These are phyloP conservation scores for Trichosporon ovoides DNA, from an alignment of 1,284 basidiomycete species.

Conservation along the genomic window DNA sequence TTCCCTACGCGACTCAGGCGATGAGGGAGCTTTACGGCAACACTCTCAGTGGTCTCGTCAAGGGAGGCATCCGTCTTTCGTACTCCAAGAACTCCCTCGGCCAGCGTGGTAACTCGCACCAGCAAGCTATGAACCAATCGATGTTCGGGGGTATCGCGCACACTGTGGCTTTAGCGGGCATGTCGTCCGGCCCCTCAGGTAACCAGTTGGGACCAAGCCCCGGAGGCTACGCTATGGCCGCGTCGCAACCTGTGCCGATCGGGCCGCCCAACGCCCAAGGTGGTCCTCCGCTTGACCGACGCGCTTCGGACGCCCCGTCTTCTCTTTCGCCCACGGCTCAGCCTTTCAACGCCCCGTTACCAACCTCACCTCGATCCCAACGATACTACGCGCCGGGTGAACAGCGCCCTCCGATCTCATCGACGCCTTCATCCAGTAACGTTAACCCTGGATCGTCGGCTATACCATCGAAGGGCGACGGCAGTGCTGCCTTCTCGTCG, in stretches of 20 bases:
- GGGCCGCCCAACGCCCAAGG: slow-evolving; percentile 13
- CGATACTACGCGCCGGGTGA: slow-evolving; percentile 25
- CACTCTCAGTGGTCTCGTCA: slow-evolving; percentile 81
- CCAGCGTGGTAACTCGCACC: slow-evolving; percentile 43
- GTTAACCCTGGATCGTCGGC: neutral
- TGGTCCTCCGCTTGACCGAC: slow-evolving; percentile 10
- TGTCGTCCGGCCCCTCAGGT: slow-evolving; percentile 22
- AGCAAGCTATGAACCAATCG: slow-evolving; percentile 28
- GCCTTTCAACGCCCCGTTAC: slow-evolving; percentile 38
- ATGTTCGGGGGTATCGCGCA: slow-evolving; percentile 44
- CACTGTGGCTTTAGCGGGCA: slow-evolving; percentile 42
- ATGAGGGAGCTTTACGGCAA: slow-evolving; percentile 88
- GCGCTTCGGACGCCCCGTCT: slow-evolving; percentile 18
- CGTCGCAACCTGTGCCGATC: slow-evolving; percentile 17
- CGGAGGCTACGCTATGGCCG: slow-evolving; percentile 8
- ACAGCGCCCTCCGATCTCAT: slow-evolving; percentile 5
- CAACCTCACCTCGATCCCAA: slow-evolving; percentile 34
- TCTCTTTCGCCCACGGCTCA: slow-evolving; percentile 43
- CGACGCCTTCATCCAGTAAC: neutral
- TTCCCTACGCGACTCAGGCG: slow-evolving; percentile 73
- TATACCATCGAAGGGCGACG: slow-evolving; percentile 8
- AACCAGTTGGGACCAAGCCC: slow-evolving; percentile 11
- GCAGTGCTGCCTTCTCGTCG: slow-evolving; percentile 12
- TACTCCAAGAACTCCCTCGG: slow-evolving; percentile 95
- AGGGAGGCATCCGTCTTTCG: slow-evolving; percentile 91